Evolutionary conservation across 1,284 basidiomycete genomes (phyloP).

Genomic region (Boletus hoseneyae): DNA sequence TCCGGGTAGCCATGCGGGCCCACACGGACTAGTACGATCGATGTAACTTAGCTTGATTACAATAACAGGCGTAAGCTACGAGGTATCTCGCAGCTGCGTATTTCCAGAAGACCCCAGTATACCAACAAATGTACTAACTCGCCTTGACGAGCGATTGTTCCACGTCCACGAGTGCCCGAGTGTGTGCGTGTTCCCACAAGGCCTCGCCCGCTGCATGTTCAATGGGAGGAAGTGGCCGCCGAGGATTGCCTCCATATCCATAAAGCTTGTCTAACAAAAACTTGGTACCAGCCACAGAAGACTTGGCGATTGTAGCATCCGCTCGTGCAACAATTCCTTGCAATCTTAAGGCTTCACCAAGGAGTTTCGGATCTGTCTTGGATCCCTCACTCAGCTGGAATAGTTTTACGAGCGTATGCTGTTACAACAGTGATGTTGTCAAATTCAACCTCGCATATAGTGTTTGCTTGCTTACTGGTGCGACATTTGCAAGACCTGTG

Average conservation of each 20-base stretch:
- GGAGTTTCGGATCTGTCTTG: constrained; percentile 49
- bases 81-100: not conserved
- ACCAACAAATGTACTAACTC: constrained; percentile 1
- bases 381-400: constrained; percentile 60
- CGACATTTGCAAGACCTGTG: constrained; percentile 76
- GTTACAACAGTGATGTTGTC: constrained; percentile 6
- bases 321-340: constrained; percentile 79
- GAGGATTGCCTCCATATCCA: constrained; percentile 74
- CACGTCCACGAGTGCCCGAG: constrained; percentile 58
- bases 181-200: constrained; percentile 70
- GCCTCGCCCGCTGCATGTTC: constrained; percentile 49
- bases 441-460: not conserved
- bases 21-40: not conserved
- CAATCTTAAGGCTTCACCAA: constrained; percentile 69
- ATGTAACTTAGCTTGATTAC: not conserved
- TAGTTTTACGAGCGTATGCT: constrained; percentile 61
- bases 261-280: constrained; percentile 68
- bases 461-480: constrained; percentile 52
- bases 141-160: constrained; percentile 59
- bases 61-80: not conserved
- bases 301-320: constrained; percentile 77
- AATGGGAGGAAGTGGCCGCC: constrained; percentile 71
- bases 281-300: constrained; percentile 82
- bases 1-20: not conserved
- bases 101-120: not conserved